Base-by-base conservation (phyloP, 2,329 filamentous ascomycete species). In the Thermothelomyces thermophilus region DNA sequence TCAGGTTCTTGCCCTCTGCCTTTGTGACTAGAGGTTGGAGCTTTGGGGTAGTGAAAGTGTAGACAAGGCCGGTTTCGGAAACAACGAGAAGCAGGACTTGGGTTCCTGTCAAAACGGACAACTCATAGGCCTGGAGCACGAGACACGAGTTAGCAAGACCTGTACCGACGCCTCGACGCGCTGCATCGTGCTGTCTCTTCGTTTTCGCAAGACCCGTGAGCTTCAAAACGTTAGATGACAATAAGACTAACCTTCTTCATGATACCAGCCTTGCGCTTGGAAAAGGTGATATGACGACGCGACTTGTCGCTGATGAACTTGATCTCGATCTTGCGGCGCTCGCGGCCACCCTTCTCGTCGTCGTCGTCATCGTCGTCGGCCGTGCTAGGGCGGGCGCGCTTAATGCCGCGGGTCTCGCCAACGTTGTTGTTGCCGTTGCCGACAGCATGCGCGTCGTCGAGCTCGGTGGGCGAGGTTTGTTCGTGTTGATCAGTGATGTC, bases 281-380 rank as follows among this genome's bases (percentile, higher is more conserved):
- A 97, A 71, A 98, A 97, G 64, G 93, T 97, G 69, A 97, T 98
- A 76, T 98, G 93, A 57, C 93, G 87, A 74, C 93, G 90, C 74
- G 91, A 97, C 78, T 98, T 98, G 74, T 98, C 93, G 72, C 90
- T 91, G 71, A 98, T 98, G 75, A 98, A 98, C 80, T 98, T 98
- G 76, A 98, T 98, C 73, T 98, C 93, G 65, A 98, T 98, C 86
- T 98, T 98, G 74, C 93, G 84, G 68, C 93, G 86, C 80, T 97
- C 93, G 71, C 93, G 90, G 66, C 90, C 90, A 57, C 89, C 89
- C 82, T 97, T 97, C 71, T 96, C 91, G 62, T 95, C 90, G 62
- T 97, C 90, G 58, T 97, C 93, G 59, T 97, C 91, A 60, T 97
- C 93, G 67, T 97, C 93, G 68, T 97, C 91, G 64, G 84, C 83